Evolutionary conservation across 2,329 filamentous ascomycete species (phyloP), one percentile per base, ranked within the genome.

Genomic region (Fusarium setosum): DNA sequence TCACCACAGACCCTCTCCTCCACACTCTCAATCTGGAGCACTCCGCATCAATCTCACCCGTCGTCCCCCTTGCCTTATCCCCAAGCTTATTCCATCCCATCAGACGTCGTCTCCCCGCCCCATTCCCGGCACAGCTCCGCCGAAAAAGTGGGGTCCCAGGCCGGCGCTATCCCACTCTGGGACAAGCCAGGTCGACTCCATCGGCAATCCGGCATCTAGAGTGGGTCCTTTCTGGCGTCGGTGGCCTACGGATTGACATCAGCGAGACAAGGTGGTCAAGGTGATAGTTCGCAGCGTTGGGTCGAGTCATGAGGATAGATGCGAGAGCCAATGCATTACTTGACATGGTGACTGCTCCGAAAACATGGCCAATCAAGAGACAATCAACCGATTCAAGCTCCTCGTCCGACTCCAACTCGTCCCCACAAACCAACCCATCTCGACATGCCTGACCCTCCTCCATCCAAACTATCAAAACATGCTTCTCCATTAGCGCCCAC

Each of bases 151-250:
- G 61, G 65, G 49, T 29, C 20, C 1, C 7, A 18, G 59, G 29
- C 59, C 52, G 56, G 50, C 26, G 6, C 57, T 32, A 66, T 59
- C 24, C 68, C 53, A 26, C 26, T 68, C 59, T 13, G 11, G 45
- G 67, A 35, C 42, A 54, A 44, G 26, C 6, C 26, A 38, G 6
- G 13, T 29, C 60, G 59, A 49, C 35, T 29, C 10, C 21, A 44
- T 68, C 68, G 68, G 68, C 66, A 68, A 71, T 66, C 35, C 68
- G 68, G 68, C 68, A 71, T 65, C 61, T 47, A n/a, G 29, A 21
- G 56, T 57, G 61, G 58, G 38, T 24, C 44, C 17, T 10, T 5
- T 41, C 15, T 10, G 47, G 18, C 42, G 47, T 50, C 47, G 47
- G 47, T 50, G 47, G 56, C 21, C 41, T 67, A 41, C 23, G 1